A percentile compares a stretch with the other conserved stretches of the same genome.
phyloP scores from a whole-genome alignment of 768 basidiomycete genomes.

The Boletus huronensis region DNA sequence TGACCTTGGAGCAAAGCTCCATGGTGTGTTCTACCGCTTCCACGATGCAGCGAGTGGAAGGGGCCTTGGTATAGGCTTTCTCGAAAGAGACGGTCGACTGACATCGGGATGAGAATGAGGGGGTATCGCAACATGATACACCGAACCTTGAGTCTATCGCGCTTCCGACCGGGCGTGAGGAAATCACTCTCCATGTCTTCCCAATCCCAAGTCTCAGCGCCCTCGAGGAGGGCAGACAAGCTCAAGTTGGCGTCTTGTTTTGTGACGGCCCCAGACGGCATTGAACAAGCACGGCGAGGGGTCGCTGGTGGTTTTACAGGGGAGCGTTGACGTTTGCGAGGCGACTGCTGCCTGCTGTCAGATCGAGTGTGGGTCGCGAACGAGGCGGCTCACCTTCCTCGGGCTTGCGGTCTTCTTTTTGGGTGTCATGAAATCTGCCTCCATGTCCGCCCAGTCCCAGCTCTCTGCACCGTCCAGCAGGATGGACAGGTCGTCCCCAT shows the following conservation, averaged over 20 bases:
- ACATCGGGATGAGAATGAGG: conserved; percentile 1
- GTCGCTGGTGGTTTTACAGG: conserved; percentile 16
- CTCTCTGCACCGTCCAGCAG: conserved; percentile 65
- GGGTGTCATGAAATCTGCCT: conserved; percentile 47
- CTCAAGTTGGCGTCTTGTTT: conserved; percentile 36
- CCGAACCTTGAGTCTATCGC: conserved; percentile 20
- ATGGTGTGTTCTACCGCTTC: conserved; percentile 40
- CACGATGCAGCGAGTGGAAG: conserved; percentile 57
- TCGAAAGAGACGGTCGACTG: conserved; percentile 16
- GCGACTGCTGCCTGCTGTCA: conserved; percentile 12
- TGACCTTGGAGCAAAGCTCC: conserved; percentile 25
- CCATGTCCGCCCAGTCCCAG: conserved; percentile 67
- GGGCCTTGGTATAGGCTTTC: conserved; percentile 27
- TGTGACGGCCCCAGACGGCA: background rate
- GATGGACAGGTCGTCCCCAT: conserved; percentile 36
- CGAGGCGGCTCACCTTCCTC: conserved; percentile 10
- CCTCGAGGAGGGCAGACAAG: conserved; percentile 50
- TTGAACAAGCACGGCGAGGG: conserved; percentile 11
- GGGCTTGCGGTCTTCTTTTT: conserved; percentile 40
- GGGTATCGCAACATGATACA: background rate
- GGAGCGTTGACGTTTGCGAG: conserved; percentile 12
- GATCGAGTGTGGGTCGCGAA: background rate
- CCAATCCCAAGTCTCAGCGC: conserved; percentile 71
- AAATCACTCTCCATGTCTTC: conserved; percentile 50
- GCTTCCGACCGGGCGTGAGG: conserved; percentile 44